These are phyloP conservation scores for Trypanosoma platydactyli DNA, from an alignment of 208 protist species.

Conservation along the genomic window DNA sequence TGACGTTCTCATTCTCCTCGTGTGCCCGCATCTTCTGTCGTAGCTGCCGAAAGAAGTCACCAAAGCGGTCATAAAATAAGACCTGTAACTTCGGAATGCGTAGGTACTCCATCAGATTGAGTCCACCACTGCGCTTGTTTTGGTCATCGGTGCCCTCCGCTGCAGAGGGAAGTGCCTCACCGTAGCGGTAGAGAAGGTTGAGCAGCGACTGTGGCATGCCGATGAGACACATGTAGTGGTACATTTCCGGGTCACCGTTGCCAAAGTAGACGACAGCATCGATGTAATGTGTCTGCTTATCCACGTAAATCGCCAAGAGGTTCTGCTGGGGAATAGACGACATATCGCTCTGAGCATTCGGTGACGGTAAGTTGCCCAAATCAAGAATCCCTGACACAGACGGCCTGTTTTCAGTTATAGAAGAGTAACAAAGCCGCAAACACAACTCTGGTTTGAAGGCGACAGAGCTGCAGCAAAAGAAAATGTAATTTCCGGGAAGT, in stretches of 20 bases:
- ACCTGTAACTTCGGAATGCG: conserved; percentile 64
- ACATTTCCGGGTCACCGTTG: conserved; percentile 60
- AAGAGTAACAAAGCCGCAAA: conserved; percentile 48
- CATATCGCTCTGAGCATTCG: not conserved
- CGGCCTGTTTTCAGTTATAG: conserved; percentile 40
- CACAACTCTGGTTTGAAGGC: conserved; percentile 46
- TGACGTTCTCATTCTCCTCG: conserved; percentile 50
- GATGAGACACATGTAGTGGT: conserved; percentile 80
- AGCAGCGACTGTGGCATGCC: conserved; percentile 83
- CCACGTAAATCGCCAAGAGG: conserved; percentile 71
- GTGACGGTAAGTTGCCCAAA: not conserved
- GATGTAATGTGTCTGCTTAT: conserved; percentile 60
- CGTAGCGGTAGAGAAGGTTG: conserved; percentile 79
- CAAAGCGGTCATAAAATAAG: conserved; percentile 78
- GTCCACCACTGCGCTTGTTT: not conserved
- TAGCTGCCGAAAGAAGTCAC: conserved; percentile 66
- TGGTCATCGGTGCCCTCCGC: too few species aligned
- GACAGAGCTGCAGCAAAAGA: conserved; percentile 56
- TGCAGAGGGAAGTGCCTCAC: conserved; percentile 34
- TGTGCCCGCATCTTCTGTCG: conserved; percentile 41
- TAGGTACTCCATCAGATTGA: conserved; percentile 82
- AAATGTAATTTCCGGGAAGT: conserved; percentile 63
- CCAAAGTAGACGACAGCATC: conserved; percentile 85
- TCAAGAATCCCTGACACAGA: conserved; percentile 10
- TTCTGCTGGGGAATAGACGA: conserved; percentile 25